Base-by-base conservation (phyloP, 352 stramenopile species). In the Globisporangium spiculum region DNA sequence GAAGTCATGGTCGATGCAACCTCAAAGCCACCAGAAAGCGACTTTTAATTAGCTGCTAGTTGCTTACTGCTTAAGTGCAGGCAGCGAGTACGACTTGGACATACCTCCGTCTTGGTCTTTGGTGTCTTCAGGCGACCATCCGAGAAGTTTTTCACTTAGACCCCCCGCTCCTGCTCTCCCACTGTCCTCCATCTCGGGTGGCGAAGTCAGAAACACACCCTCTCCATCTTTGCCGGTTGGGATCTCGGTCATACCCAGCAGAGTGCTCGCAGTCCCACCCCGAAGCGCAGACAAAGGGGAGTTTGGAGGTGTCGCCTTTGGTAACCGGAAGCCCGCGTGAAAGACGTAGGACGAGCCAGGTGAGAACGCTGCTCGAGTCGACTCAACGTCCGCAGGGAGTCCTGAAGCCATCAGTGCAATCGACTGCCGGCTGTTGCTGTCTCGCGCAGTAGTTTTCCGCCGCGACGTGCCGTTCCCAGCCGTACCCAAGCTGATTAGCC, bases 71-170 rank as follows among this genome's bases (percentile, higher is more conserved):
- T 83, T 84, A 12, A 85, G 58, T 16, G 67, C 78, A 61, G 78
- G 80, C 68, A 88, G 60, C 58, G 78, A 88, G 65, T 77, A 83
- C 26, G 80, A 88, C 62, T 88, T 88, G 54, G 74, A 24, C 74
- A 88, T 75, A 8, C 53, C 46, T 5, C 44, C 36, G 16, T 78
- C 71, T 14, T 80, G 67, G 1, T 74, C 64, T 27, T 74, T 73
- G 38, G 12, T 53, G 1, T 73, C 69, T 48, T 84, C 78, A 2
- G 70, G 74, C 0, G 70, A n/a, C 79, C 78, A 88, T 24, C 78
- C 80, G 20, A 79, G 68, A 10, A 78, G n/a, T 22, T 73, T 74
- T 53, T 83, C 73, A 24, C 55, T 61, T 1, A 70, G 60, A 70
- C 18, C 68, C 7, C 4, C 56, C 24, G 53, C 60, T 70, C 38